phyloP scores from a whole-genome alignment of 1,284 basidiomycete genomes.

The Athelia sp. region DNA sequence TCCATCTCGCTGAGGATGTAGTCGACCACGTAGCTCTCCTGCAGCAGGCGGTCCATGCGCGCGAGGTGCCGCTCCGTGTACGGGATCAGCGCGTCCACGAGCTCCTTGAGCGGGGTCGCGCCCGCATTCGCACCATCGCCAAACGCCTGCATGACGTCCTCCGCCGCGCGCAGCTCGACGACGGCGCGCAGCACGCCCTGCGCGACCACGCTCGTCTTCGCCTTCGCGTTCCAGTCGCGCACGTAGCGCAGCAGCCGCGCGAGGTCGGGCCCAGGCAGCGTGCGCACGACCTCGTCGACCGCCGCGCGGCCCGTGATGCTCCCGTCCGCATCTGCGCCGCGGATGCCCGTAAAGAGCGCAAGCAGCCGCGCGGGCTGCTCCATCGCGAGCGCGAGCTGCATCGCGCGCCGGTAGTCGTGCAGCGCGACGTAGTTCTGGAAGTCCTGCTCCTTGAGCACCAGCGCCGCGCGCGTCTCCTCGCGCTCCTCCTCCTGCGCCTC shows the following conservation, averaged over 20 bases:
- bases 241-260: constrained; percentile 80
- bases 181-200: constrained; percentile 84
- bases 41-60: constrained; percentile 81
- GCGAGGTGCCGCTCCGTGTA: constrained; percentile 92
- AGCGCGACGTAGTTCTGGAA: constrained; percentile 87
- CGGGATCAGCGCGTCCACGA: constrained; percentile 84
- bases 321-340: constrained; percentile 23
- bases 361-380: constrained; percentile 89
- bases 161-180: constrained; percentile 68
- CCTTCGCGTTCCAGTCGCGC: constrained; percentile 91
- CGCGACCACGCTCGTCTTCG: constrained; percentile 81
- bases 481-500: constrained; percentile 73
- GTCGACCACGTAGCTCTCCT: constrained; percentile 93
- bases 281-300: constrained; percentile 80
- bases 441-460: constrained; percentile 89
- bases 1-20: constrained; percentile 94
- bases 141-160: constrained; percentile 76
- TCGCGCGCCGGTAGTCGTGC: constrained; percentile 89
- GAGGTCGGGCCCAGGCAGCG: constrained; percentile 70
- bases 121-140: constrained; percentile 30
- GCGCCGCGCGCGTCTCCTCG: constrained; percentile 63
- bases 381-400: constrained; percentile 88
- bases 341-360: constrained; percentile 72
- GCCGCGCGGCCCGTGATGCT: constrained; percentile 62
- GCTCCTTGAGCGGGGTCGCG: constrained; percentile 56